These are phyloP conservation scores for Pseudogymnoascus sp. DNA, from an alignment of 2,329 filamentous ascomycete genomes.

Conservation along the genomic window DNA sequence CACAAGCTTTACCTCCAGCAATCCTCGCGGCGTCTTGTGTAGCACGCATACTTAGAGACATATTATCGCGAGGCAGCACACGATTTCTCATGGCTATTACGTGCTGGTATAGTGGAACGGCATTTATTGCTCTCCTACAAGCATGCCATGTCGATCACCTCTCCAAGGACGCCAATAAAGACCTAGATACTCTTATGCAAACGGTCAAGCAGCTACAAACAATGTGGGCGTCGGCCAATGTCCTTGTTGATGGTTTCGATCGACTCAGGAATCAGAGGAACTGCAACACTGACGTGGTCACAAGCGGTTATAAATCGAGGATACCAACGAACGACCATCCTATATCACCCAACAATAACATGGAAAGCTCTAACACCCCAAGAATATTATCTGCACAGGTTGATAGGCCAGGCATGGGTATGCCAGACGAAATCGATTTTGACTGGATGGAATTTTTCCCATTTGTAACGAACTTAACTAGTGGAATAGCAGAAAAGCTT, in stretches of 20 bases:
- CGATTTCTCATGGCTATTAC: constrained; percentile 37
- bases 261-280: constrained; percentile 20
- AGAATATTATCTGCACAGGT: constrained; percentile 9
- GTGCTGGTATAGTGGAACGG: constrained; percentile 36
- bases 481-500: constrained; percentile 23
- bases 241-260: constrained; percentile 29
- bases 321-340: neutral
- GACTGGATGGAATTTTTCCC: constrained; percentile 31
- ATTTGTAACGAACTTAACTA: constrained; percentile 28
- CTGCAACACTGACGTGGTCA: constrained; percentile 1
- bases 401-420: constrained; percentile 15
- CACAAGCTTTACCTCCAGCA: constrained; percentile 31
- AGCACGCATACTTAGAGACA: constrained; percentile 32
- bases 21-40: constrained; percentile 34
- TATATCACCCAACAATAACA: neutral
- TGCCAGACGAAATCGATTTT: constrained; percentile 18
- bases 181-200: constrained; percentile 28
- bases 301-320: neutral
- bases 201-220: constrained; percentile 28
- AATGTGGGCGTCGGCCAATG: constrained; percentile 32
- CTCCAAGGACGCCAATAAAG: constrained; percentile 27
- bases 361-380: neutral
- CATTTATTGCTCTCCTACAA: constrained; percentile 35
- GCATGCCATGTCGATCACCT: constrained; percentile 30
- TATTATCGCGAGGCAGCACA: constrained; percentile 32